phyloP scores from a whole-genome alignment of 805 yeast genomes.

The Yamadazyma akitaensis region DNA sequence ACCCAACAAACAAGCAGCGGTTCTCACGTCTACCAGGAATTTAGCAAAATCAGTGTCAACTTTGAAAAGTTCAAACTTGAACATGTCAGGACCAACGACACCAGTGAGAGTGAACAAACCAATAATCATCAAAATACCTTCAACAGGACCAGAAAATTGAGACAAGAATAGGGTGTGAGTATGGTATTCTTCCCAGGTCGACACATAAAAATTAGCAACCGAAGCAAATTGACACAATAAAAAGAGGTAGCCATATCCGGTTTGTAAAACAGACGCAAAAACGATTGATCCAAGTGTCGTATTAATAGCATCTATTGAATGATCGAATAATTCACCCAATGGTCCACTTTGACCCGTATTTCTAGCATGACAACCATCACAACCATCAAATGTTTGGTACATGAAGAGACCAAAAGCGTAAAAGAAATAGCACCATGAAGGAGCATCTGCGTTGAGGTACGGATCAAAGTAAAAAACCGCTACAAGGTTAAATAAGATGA shows the following conservation, averaged over 20 bases:
- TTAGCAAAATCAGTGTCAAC: constrained; percentile 33
- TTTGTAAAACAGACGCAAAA: constrained; percentile 70
- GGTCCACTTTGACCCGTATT: constrained; percentile 95
- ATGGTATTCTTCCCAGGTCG: constrained; percentile 96
- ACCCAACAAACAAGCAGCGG: constrained; percentile 42
- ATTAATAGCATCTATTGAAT: constrained; percentile 70
- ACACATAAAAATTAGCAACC: constrained; percentile 75
- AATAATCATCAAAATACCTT: constrained; percentile 73
- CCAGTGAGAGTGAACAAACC: constrained; percentile 61
- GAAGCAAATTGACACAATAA: constrained; percentile 68
- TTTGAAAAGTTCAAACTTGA: constrained; percentile 45
- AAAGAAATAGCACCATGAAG: constrained; percentile 72
- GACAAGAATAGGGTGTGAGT: constrained; percentile 79
- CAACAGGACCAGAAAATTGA: constrained; percentile 90
- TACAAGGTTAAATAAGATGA: constrained; percentile 60
- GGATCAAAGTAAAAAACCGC: constrained; percentile 76
- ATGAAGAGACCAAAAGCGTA: constrained; percentile 82
- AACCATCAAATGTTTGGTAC: constrained; percentile 94
- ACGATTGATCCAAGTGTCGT: constrained; percentile 77
- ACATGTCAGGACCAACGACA: constrained; percentile 61
- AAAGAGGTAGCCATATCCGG: constrained; percentile 65
- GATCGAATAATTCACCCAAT: constrained; percentile 91
- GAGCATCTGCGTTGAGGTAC: constrained; percentile 52
- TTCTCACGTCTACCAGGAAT: constrained; percentile 24
- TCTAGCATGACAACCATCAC: constrained; percentile 95